A percentile compares a stretch with the other conserved stretches of the same genome.
These are phyloP conservation scores for Zoysia japonica DNA, from an alignment of 176 grass and related monocot genomes.

Conservation along the genomic window DNA sequence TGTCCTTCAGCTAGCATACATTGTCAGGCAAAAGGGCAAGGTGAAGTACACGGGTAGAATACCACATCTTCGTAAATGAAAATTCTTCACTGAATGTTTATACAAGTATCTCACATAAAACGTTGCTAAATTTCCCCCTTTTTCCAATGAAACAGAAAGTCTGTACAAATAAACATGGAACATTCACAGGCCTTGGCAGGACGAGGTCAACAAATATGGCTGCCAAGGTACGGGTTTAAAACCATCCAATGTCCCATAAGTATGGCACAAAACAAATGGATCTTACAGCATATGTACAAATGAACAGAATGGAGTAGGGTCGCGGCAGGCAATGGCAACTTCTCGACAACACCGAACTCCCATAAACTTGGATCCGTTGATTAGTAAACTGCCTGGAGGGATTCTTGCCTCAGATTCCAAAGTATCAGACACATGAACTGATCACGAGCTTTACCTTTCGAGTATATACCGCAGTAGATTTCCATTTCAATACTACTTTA, in stretches of 20 bases:
- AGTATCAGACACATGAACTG: slow-evolving; percentile 41
- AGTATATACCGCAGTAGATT: slow-evolving; percentile 57
- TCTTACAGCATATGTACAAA: slow-evolving; percentile 87
- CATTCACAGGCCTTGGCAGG: slow-evolving; percentile 62
- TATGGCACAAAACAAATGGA: slow-evolving; percentile 78
- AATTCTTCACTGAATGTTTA: slow-evolving; percentile 62
- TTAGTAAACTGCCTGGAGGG: slow-evolving; percentile 57
- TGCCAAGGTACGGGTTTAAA: slow-evolving; percentile 53
- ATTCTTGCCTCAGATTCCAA: slow-evolving; percentile 53
- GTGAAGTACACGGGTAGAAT: not conserved
- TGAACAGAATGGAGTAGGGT: slow-evolving; percentile 39
- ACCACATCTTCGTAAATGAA: slow-evolving; percentile 11
- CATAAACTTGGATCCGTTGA: slow-evolving; percentile 48
- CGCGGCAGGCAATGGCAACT: slow-evolving; percentile 62
- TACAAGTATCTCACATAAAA: slow-evolving; percentile 58
- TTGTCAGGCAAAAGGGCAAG: not conserved
- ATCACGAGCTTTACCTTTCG: slow-evolving; percentile 50
- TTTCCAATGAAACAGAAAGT: slow-evolving; percentile 56
- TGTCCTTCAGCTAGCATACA: not conserved
- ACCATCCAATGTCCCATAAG: slow-evolving; percentile 60
- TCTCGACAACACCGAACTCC: slow-evolving; percentile 52
- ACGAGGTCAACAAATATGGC: slow-evolving; percentile 71
- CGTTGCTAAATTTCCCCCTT: slow-evolving; percentile 45
- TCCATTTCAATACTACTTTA: slow-evolving; percentile 44
- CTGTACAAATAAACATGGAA: slow-evolving; percentile 92